Evolutionary conservation across 495 filamentous ascomycete species (phyloP).

Genomic region (Aspergillus affinis): DNA sequence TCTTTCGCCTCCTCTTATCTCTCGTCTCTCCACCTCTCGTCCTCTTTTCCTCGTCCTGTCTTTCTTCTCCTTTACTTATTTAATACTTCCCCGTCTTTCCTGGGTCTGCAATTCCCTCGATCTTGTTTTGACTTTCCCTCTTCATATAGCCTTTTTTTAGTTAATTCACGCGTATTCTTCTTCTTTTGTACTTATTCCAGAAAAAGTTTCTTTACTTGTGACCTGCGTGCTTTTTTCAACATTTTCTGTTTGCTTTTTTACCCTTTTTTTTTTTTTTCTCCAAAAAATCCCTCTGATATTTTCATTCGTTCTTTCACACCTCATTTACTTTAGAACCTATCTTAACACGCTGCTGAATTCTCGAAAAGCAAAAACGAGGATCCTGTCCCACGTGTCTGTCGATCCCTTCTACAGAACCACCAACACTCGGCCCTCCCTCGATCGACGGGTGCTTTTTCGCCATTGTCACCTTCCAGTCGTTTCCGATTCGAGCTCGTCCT

Average conservation of each 20-base stretch:
- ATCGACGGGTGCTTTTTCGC: conserved; percentile 8
- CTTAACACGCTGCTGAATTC: conserved; percentile 4
- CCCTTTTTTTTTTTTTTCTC: conserved; percentile 8
- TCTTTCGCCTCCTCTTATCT: conserved; percentile 10
- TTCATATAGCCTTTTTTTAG: conserved; percentile 21
- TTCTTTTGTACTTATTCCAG: conserved; percentile 17
- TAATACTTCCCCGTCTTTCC: conserved; percentile 9
- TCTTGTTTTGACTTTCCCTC: conserved; percentile 15
- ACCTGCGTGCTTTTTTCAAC: background rate
- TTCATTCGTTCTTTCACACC: conserved; percentile 12
- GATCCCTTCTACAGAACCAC: conserved; percentile 15
- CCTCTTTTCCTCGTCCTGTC: conserved; percentile 24
- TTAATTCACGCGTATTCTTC: conserved; percentile 21
- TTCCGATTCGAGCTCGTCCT: conserved; percentile 6
- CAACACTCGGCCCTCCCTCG: conserved; percentile 11
- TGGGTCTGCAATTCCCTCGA: conserved; percentile 10
- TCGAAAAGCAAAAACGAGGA: conserved; percentile 6
- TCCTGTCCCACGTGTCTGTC: conserved; percentile 17
- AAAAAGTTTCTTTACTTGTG: conserved; percentile 6
- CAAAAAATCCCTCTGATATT: background rate
- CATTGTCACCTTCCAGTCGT: conserved; percentile 13
- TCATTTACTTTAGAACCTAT: background rate
- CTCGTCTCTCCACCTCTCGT: conserved; percentile 10
- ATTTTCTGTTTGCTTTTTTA: conserved; percentile 1
- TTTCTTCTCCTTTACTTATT: conserved; percentile 18